Evolutionary conservation across 257 asterid species (phyloP).

Genomic region (Dorcoceras hygrometricum): DNA sequence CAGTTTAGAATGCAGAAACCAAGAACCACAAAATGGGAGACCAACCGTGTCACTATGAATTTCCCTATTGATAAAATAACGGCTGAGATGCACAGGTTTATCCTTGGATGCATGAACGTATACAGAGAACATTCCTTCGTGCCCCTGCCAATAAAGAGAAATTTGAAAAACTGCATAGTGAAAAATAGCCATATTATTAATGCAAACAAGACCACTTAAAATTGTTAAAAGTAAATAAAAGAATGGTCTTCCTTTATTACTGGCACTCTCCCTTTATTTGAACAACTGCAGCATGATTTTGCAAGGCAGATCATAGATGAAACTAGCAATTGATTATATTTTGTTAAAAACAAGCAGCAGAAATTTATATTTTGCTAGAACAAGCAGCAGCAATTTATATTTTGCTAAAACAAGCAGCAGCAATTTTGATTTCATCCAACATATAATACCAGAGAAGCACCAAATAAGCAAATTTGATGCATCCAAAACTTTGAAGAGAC

Average conservation of each 20-base stretch:
- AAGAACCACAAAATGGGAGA: not conserved
- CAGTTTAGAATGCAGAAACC: not conserved
- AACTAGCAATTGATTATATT: slow-evolving; percentile 6
- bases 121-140: slow-evolving; percentile 54
- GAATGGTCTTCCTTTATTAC: not conserved
- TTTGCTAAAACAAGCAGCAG: not conserved
- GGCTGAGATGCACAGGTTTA: slow-evolving; percentile 57
- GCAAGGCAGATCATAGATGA: slow-evolving; percentile 7
- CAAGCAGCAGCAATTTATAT: too few species aligned
- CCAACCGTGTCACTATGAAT: slow-evolving; percentile 55
- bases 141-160: slow-evolving; percentile 37
- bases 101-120: slow-evolving; percentile 62
- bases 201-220: not conserved
- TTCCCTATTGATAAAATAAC: slow-evolving; percentile 51
- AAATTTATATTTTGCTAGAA: too few species aligned
- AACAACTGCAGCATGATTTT: slow-evolving; percentile 2
- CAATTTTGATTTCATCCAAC: not conserved
- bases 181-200: not conserved
- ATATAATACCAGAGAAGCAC: not conserved
- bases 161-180: not conserved
- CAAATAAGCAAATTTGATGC: slow-evolving; percentile 3
- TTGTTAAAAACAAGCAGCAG: too few species aligned
- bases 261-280: not conserved
- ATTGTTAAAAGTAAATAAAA: not conserved
- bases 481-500: slow-evolving; percentile 1